These are phyloP conservation scores for Amyloporia xantha DNA, from an alignment of 768 basidiomycete genomes.

Conservation along the genomic window DNA sequence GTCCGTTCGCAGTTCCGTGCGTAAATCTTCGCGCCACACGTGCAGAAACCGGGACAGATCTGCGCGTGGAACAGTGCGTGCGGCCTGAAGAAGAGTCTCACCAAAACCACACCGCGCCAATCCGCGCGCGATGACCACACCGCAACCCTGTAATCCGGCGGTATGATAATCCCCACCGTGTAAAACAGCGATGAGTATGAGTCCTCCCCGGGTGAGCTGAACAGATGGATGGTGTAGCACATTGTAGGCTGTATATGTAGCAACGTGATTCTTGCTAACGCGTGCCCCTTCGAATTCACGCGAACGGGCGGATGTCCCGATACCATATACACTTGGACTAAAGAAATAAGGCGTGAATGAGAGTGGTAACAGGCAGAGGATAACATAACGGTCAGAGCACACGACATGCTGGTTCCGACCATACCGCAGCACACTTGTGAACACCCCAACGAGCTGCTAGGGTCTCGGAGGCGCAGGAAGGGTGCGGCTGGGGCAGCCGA, in stretches of 20 bases:
- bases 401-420: too few relatives aligned
- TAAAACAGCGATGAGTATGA: constrained; percentile 29
- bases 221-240: constrained; percentile 20
- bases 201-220: constrained; percentile 22
- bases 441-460: too few relatives aligned
- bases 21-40: constrained; percentile 19
- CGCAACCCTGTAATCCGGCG: too few relatives aligned
- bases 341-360: too few relatives aligned
- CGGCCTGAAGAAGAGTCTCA: constrained; percentile 20
- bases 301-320: constrained; percentile 22
- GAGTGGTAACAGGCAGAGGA: too few relatives aligned
- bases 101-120: constrained; percentile 24
- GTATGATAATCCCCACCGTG: constrained; percentile 30
- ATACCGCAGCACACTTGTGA: too few relatives aligned
- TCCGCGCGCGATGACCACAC: constrained; percentile 19
- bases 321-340: constrained; percentile 16
- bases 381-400: too few relatives aligned
- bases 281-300: constrained; percentile 21
- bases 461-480: too few relatives aligned
- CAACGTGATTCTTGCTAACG: constrained; percentile 16
- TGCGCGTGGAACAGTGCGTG: constrained; percentile 3
- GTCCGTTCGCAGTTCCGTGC: constrained; percentile 22
- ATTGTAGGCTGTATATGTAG: constrained; percentile 18
- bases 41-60: constrained; percentile 17
- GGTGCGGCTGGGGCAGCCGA: too few relatives aligned